phyloP scores from a whole-genome alignment of 106 monocot species.

The Hemerocallis citrina region DNA sequence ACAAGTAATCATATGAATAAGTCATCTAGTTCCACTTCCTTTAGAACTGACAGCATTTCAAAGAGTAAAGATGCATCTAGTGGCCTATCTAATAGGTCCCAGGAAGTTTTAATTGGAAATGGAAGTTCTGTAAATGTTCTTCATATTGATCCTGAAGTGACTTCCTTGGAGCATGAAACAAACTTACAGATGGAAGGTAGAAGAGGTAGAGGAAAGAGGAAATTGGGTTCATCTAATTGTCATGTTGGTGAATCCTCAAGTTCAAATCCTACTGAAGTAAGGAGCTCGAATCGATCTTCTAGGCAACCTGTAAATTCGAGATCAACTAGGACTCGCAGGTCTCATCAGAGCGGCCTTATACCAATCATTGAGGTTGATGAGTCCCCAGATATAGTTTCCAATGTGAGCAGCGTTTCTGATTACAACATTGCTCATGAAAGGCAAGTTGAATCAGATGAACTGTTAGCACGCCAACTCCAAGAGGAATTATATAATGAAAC shows the following conservation, averaged over 20 bases:
- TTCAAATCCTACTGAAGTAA: conserved; percentile 16
- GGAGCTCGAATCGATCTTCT: conserved; percentile 7
- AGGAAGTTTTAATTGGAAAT: conserved; percentile 1
- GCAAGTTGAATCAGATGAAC: conserved; percentile 73
- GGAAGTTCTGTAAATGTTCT: not conserved
- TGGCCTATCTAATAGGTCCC: not conserved
- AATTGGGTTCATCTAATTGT: conserved; percentile 14
- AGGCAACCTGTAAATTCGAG: conserved; percentile 14
- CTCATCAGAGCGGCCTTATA: not conserved
- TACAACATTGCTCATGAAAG: too few relatives aligned
- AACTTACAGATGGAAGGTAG: conserved; percentile 13
- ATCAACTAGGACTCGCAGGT: conserved; percentile 13
- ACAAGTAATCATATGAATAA: conserved; percentile 6
- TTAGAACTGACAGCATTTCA: not conserved
- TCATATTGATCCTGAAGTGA: not conserved
- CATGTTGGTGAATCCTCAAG: conserved; percentile 38
- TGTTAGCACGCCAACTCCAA: conserved; percentile 74
- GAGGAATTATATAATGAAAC: conserved; percentile 65
- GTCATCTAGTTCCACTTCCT: not conserved
- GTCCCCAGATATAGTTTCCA: conserved; percentile 22
- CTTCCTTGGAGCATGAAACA: not conserved
- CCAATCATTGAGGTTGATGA: conserved; percentile 60
- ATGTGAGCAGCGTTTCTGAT: too few relatives aligned
- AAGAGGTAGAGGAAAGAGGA: conserved; percentile 37
- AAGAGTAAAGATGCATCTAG: not conserved